phyloP scores from a whole-genome alignment of 2,329 filamentous ascomycete genomes.

The Eurotiales sp. region DNA sequence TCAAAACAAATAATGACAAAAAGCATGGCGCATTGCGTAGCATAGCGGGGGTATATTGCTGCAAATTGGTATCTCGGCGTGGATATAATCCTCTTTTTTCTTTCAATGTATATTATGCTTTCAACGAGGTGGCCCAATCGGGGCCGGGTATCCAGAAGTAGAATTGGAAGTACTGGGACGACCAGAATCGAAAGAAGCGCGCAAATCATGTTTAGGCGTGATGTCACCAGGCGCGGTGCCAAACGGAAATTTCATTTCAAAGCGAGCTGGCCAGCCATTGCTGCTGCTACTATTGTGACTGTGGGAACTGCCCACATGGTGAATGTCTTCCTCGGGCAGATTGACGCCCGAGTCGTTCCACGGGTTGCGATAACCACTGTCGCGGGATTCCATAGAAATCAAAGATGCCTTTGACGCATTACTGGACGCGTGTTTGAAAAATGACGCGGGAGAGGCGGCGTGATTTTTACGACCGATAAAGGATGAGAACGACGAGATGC shows the following conservation, averaged over 20 bases:
- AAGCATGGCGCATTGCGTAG: slow-evolving; percentile 21
- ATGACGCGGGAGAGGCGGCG: slow-evolving; percentile 75
- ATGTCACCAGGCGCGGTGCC: slow-evolving; percentile 67
- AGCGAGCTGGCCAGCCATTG: slow-evolving; percentile 49
- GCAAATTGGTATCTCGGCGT: slow-evolving; percentile 35
- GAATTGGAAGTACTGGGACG: slow-evolving; percentile 93
- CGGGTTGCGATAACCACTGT: slow-evolving; percentile 91
- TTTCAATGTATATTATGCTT: slow-evolving; percentile 35
- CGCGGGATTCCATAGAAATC: slow-evolving; percentile 91
- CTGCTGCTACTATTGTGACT: slow-evolving; percentile 63
- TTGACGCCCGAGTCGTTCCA: slow-evolving; percentile 99
- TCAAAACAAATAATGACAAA: slow-evolving; percentile 29
- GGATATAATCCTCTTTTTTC: slow-evolving; percentile 21
- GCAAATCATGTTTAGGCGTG: slow-evolving; percentile 77
- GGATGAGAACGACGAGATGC: slow-evolving; percentile 92
- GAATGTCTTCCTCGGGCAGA: slow-evolving; percentile 75
- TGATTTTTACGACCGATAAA: slow-evolving; percentile 96
- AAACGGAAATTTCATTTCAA: slow-evolving; percentile 64
- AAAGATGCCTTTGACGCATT: slow-evolving; percentile 93
- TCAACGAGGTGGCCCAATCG: slow-evolving; percentile 87
- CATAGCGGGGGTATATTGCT: slow-evolving; percentile 45
- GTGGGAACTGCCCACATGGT: slow-evolving; percentile 50
- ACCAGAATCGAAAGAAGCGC: slow-evolving; percentile 85
- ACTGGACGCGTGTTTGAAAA: slow-evolving; percentile 88
- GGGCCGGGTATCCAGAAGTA: slow-evolving; percentile 94